A percentile compares a stretch with the other conserved stretches of the same genome.
These are phyloP conservation scores for Blumeria graminis DNA, from an alignment of 2,329 filamentous ascomycete species.

Conservation along the genomic window DNA sequence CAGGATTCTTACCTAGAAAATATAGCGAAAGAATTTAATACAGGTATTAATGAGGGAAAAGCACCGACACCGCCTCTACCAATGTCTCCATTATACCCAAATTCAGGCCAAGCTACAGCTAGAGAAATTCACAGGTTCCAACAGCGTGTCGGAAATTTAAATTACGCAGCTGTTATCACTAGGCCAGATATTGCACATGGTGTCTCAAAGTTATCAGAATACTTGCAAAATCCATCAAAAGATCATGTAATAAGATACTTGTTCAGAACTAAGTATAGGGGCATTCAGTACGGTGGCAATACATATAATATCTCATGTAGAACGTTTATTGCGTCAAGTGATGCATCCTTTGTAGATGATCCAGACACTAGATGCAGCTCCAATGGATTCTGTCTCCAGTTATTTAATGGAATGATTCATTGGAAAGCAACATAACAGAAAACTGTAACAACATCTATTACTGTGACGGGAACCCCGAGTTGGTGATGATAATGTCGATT, in stretches of 20 bases:
- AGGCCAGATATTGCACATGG: not conserved
- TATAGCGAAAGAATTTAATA: not conserved
- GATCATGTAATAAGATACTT: constrained; percentile 1
- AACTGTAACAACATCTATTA: no score
- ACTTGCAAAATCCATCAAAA: not conserved
- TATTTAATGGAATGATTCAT: not conserved
- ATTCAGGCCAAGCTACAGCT: not conserved
- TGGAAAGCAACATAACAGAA: no score
- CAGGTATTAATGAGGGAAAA: not conserved
- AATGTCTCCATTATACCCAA: not conserved
- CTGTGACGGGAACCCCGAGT: no score
- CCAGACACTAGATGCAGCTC: not conserved
- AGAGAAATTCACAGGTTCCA: not conserved
- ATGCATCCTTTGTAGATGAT: not conserved
- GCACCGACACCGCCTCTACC: not conserved
- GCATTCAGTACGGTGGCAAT: not conserved
- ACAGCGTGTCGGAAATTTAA: not conserved
- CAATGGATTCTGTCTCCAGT: not conserved
- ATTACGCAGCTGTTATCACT: not conserved
- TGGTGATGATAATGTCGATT: no score
- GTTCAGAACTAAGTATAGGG: not conserved
- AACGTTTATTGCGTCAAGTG: not conserved
- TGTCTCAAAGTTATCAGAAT: not conserved
- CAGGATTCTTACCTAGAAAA: not conserved
- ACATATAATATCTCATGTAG: not conserved